These are phyloP conservation scores for Moricandia arvensis DNA, from an alignment of 345 rosid species.

Conservation along the genomic window DNA sequence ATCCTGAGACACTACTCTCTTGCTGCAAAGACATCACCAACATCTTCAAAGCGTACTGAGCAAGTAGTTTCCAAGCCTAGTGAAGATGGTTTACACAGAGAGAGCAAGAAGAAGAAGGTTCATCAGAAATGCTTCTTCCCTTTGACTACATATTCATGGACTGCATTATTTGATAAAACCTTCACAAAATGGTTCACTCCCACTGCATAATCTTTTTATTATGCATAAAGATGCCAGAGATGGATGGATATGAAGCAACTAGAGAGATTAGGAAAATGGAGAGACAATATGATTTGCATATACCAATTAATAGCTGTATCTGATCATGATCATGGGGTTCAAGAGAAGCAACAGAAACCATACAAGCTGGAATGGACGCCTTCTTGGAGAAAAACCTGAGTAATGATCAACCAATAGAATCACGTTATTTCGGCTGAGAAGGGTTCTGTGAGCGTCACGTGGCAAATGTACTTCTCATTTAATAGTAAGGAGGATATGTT, in stretches of 20 bases:
- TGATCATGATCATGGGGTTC: conserved; percentile 44
- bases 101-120: not conserved
- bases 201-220: not conserved
- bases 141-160: not conserved
- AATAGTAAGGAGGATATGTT: too few relatives aligned
- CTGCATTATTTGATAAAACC: not conserved
- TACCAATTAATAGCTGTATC: conserved; percentile 76
- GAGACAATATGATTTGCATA: conserved; percentile 41
- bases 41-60: too few relatives aligned
- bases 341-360: conserved; percentile 41
- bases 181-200: not conserved
- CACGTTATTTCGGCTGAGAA: too few relatives aligned
- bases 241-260: conserved; percentile 82
- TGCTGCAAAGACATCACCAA: too few relatives aligned
- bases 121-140: not conserved
- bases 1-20: too few relatives aligned
- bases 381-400: too few relatives aligned
- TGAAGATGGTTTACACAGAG: not conserved
- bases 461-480: too few relatives aligned
- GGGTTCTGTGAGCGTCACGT: too few relatives aligned
- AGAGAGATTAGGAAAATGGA: too few relatives aligned
- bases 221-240: not conserved
- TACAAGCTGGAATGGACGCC: too few relatives aligned
- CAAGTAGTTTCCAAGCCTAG: too few relatives aligned
- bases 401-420: too few relatives aligned